Evolutionary conservation across 768 basidiomycete species (phyloP), one percentile per base, ranked within the genome.

Genomic region (Auriscalpium orientale): DNA sequence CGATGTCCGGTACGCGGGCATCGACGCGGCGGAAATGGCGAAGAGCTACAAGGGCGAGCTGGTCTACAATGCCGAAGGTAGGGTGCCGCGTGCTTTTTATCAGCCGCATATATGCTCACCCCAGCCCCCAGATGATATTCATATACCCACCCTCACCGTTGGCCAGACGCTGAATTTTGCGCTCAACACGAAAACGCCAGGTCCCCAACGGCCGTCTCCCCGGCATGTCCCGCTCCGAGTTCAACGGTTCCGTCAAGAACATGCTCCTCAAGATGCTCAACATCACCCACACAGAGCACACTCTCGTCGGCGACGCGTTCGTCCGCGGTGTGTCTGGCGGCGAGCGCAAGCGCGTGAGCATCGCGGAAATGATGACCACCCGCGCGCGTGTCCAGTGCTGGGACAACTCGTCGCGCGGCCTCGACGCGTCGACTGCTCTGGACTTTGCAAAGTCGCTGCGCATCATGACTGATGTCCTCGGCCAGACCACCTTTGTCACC

Each of bases 281-380:
- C 64, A 89, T 97, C 62, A 73, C 77, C 4, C 91, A 95, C 70
- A 95, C 93, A 0, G 66, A 72, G 50, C 74, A 80, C 54, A 95
- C 93, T 3, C 82, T 89, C 0, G 87, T 95, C 47, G 94, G 94
- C 1, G 84, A 93, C 67, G 91, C 89, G 58, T 91, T 89, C 62
- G 86, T 95, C 7, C 86, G 87, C 12, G 87, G 88, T 34, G 83
- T 91, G 16, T 86, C 84, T 1, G 89, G 89, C 50, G 89, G 89
- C n/a, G 89, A 91, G 66, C 79, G 86, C 46, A 94, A 94, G 67
- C 81, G 83, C 56, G 77, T 94, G 15, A 85, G 85, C 55, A 94
- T 94, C 65, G 87, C 88, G 12, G 91, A 94, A 70, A 91, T 90
- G 81, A 87, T 91, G 81, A 80, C 88, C 1, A 88, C 87, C 3